Base-by-base conservation (phyloP, 495 filamentous ascomycete genomes). In the Penicillium turbatum region DNA sequence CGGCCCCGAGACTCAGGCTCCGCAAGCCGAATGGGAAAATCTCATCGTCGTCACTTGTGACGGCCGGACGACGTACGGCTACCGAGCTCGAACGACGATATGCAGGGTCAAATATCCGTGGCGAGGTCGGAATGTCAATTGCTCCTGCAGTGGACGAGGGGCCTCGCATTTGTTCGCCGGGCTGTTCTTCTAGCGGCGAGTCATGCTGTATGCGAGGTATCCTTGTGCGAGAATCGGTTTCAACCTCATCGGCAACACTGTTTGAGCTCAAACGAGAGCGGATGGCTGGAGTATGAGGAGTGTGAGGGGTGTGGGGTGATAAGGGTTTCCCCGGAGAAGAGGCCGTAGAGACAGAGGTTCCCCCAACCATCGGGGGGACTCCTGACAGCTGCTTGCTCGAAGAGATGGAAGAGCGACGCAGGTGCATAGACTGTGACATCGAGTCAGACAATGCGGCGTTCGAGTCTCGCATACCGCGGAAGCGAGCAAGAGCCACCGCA, bases 241-340 rank as follows among this genome's bases (percentile, higher is more conserved):
- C 71, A 42, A 71, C 69, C 60, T 92, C 89, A 62, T 90, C 86
- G n/a, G 87, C 83, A 46, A 89, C 87, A 48, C 87, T 90, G 61
- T 90, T 87, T 12, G 90, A 90, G 65, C 89, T 95, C 39, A 97
- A 70, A n/a, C 92, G 82, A 16, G 90, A 96, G 31, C 92, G 90
- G 40, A 96, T 88, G 15, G 92, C 90, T 5, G 92, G 92, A 4
- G 89, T 96, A 62, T 96, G 92, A 8, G 92, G 92, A 5, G 90
- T 96, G 61, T 96, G 92, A 8, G 92, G 92, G 0, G 92, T 96
- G 67, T 96, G 92, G 10, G 92, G 92, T 2, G 90, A 95, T 41
- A 95, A 79, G 1, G 92, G 90, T 59, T 96, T 97, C 48, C 90
- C 90, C 6, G 89, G 90, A 3, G 91, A 95, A 2, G 92, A 92